These are phyloP conservation scores for Sphaerulina musiva DNA, from an alignment of 2,329 filamentous ascomycete species.

Conservation along the genomic window DNA sequence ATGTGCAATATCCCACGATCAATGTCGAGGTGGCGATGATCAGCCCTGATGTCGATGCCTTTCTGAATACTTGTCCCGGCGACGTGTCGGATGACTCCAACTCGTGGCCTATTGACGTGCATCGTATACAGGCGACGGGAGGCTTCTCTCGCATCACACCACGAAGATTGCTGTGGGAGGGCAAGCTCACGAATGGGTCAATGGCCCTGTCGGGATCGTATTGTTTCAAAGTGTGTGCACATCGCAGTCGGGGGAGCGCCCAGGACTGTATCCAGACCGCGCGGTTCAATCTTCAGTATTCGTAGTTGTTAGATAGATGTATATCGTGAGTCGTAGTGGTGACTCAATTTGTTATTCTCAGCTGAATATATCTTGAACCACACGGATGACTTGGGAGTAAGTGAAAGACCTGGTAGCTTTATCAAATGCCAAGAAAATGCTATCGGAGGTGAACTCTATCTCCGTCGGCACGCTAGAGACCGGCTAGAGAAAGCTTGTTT, in stretches of 20 bases:
- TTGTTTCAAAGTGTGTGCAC: not conserved
- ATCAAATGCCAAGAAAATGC: too few relatives aligned
- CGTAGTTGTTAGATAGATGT: too few relatives aligned
- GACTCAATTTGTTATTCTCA: too few relatives aligned
- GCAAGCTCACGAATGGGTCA: not conserved
- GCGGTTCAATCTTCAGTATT: not conserved
- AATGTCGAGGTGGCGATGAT: not conserved
- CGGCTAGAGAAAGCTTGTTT: not conserved
- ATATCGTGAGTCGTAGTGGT: too few relatives aligned
- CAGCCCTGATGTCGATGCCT: not conserved
- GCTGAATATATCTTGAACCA: too few relatives aligned
- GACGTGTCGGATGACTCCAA: not conserved
- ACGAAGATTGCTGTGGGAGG: not conserved
- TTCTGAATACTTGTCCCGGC: not conserved
- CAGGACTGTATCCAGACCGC: not conserved
- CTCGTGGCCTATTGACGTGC: not conserved
- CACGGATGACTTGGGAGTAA: too few relatives aligned
- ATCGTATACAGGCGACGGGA: not conserved
- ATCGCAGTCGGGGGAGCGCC: not conserved
- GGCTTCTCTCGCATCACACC: not conserved
- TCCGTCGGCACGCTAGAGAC: not conserved
- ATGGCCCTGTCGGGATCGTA: not conserved
- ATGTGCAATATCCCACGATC: not conserved
- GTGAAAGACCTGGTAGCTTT: too few relatives aligned
- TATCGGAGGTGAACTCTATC: too few relatives aligned